Percentiles rank a stretch among this genome's conserved stretches.
Conservation (phyloP, 495 filamentous ascomycete species). For the Tuber umbilicatum region DNA sequence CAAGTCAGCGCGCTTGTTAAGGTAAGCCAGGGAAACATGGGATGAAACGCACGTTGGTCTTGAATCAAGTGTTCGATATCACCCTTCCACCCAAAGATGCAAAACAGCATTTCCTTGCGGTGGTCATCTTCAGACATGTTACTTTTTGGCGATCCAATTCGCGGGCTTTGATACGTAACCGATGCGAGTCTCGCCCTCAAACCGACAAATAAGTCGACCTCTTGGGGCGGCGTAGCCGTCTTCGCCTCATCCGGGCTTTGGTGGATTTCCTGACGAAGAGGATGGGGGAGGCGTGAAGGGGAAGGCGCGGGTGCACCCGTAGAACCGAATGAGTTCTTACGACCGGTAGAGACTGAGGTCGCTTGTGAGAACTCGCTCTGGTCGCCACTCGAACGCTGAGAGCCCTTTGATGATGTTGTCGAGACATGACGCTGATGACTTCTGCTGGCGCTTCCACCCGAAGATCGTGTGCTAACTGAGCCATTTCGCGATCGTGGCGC, state of each 20-base stretch:
- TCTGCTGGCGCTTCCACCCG: constrained; percentile 32
- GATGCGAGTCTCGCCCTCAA: constrained; percentile 28
- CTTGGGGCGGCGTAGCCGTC: constrained; percentile 38
- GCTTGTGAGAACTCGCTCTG: constrained; percentile 45
- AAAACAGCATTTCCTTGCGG: constrained; percentile 82
- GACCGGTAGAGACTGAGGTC: constrained; percentile 27
- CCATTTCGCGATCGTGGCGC: constrained; percentile 42
- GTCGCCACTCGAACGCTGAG: constrained; percentile 46
- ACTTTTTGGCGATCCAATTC: constrained; percentile 50
- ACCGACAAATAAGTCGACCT: constrained; percentile 55
- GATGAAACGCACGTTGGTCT: constrained; percentile 58
- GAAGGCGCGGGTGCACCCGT: constrained; percentile 5
- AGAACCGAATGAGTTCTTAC: constrained; percentile 30
- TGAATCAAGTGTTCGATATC: constrained; percentile 75
- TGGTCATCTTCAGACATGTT: constrained; percentile 75
- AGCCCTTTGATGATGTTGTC: constrained; percentile 42
- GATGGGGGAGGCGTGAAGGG: constrained; percentile 31
- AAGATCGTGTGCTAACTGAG: constrained; percentile 48
- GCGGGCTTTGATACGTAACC: constrained; percentile 41
- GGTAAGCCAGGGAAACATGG: constrained; percentile 9
- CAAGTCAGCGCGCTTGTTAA: constrained; percentile 14
- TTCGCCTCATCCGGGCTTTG: constrained; percentile 50
- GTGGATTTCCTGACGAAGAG: constrained; percentile 75
- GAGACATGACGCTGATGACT: constrained; percentile 35
- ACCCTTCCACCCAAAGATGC: constrained; percentile 91